Conservation (phyloP, 352 stramenopile species). For the Phytophthora multivora region DNA sequence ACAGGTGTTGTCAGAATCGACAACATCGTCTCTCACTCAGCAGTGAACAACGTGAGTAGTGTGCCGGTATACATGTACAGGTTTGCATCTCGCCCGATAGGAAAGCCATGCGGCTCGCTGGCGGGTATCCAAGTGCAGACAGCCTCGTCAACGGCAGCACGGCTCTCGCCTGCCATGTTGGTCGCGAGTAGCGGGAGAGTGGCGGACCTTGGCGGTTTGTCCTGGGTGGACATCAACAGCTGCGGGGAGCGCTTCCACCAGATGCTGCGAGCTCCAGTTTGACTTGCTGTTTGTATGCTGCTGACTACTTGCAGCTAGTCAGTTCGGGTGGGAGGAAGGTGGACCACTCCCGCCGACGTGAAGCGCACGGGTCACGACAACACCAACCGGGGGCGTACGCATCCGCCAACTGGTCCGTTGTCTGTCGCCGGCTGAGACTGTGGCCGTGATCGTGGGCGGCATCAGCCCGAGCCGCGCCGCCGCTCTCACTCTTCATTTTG, state of each 20-base stretch:
- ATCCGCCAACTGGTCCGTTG: conserved; percentile 13
- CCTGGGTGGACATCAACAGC: conserved; percentile 31
- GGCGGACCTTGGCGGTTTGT: conserved; percentile 31
- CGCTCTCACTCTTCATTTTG: conserved; percentile 40
- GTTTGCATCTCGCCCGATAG: neutral
- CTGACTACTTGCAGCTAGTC: conserved; percentile 36
- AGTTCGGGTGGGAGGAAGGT: conserved; percentile 33
- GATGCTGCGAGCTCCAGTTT: conserved; percentile 6
- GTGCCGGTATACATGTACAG: neutral
- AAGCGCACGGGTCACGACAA: conserved; percentile 26
- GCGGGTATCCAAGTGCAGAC: conserved; percentile 5
- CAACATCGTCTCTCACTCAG: conserved; percentile 3
- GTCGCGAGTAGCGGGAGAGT: conserved; percentile 28
- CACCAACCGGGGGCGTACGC: conserved; percentile 17
- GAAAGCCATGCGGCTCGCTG: neutral
- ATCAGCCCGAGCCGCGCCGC: neutral
- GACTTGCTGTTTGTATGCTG: conserved; percentile 28
- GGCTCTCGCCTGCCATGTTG: conserved; percentile 25
- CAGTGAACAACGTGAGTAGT: neutral
- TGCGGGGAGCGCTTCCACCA: conserved; percentile 33
- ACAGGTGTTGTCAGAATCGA: neutral
- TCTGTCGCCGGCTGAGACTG: neutral
- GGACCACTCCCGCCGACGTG: conserved; percentile 19
- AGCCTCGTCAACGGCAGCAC: neutral
- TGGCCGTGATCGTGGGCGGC: neutral